Percentiles rank a stretch among this genome's conserved stretches.
Evolutionary conservation across 768 basidiomycete genomes (phyloP).

Genomic region (Rhodotorula sphaerocarpa): DNA sequence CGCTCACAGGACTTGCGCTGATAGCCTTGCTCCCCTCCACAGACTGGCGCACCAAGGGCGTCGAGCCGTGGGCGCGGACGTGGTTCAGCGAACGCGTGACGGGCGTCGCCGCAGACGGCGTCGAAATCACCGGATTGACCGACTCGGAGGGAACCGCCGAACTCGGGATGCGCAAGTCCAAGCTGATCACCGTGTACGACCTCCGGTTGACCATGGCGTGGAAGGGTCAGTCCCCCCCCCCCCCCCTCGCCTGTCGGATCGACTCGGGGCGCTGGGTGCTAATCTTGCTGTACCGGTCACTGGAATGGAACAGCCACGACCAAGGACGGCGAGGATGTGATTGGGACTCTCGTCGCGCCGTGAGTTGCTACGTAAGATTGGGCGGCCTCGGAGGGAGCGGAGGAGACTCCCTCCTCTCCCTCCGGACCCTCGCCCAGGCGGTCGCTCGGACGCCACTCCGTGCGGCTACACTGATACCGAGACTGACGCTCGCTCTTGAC

Average conservation of each 20-base stretch:
- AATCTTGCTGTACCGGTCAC: neutral
- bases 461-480: slow-evolving; percentile 5
- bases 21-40: neutral
- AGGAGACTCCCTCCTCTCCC: too few species aligned
- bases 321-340: slow-evolving; percentile 3
- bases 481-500: slow-evolving; percentile 19
- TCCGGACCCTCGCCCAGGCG: too few species aligned
- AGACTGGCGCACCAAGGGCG: slow-evolving; percentile 37
- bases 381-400: too few species aligned
- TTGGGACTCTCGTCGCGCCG: neutral
- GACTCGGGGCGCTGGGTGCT: too few species aligned
- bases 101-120: slow-evolving; percentile 25
- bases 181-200: slow-evolving; percentile 39
- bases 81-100: slow-evolving; percentile 27
- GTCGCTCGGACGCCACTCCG: too few species aligned
- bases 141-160: slow-evolving; percentile 37
- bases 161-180: slow-evolving; percentile 30
- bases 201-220: slow-evolving; percentile 28
- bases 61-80: slow-evolving; percentile 35
- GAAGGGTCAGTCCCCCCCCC: neutral
- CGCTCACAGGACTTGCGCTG: too few species aligned
- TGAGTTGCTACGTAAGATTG: neutral
- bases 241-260: too few species aligned
- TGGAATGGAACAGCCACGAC: neutral
- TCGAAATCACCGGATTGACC: slow-evolving; percentile 23